These are phyloP conservation scores for Paracoccidioides brasiliensis DNA, from an alignment of 2,329 filamentous ascomycete species.

Conservation along the genomic window DNA sequence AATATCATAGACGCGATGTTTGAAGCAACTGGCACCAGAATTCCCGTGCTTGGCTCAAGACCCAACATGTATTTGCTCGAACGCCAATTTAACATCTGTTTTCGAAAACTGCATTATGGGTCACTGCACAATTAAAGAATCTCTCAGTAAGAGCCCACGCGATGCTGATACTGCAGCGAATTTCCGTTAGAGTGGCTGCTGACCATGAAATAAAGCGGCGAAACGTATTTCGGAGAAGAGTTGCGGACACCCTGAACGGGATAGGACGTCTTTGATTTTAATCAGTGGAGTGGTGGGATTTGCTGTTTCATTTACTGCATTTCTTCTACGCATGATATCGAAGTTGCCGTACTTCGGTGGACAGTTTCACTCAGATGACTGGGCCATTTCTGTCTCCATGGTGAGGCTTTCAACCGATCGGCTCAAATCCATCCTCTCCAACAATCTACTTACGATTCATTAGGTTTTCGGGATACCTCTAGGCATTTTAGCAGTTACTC, in stretches of 20 bases:
- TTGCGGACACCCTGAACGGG: neutral
- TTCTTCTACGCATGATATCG: neutral
- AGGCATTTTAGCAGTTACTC: neutral
- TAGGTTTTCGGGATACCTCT: neutral
- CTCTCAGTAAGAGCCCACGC: neutral
- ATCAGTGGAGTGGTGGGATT: neutral
- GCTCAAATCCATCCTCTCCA: neutral
- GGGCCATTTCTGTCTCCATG: neutral
- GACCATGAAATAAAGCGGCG: neutral
- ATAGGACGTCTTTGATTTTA: neutral
- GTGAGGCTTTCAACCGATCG: neutral
- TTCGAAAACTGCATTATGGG: neutral
- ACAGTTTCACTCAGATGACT: conserved; percentile 1
- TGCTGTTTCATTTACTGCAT: neutral
- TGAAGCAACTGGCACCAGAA: neutral
- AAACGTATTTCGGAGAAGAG: neutral
- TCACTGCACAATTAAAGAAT: neutral
- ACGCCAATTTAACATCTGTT: neutral
- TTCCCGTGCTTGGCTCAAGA: neutral
- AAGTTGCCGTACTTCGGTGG: neutral
- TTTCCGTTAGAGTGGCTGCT: neutral
- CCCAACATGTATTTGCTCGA: neutral
- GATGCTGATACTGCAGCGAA: neutral
- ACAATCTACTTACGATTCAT: neutral
- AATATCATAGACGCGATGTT: neutral